These are phyloP conservation scores for Brasenia schreberi DNA, from an alignment of 164 flowering plant species.

Conservation along the genomic window DNA sequence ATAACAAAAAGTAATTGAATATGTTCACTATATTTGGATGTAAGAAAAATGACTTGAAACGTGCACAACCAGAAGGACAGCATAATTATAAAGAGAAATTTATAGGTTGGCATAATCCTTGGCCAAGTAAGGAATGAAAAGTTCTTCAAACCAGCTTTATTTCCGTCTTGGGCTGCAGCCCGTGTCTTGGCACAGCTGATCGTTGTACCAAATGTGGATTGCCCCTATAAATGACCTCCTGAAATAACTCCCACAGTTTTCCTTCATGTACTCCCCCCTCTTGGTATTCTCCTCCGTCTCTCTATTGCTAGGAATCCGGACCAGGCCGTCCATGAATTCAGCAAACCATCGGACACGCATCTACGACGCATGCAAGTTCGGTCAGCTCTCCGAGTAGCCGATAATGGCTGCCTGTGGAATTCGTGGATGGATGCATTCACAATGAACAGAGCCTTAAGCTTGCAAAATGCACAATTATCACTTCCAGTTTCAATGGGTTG, in stretches of 20 bases:
- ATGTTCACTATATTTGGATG: too few relatives aligned
- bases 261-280: conserved; percentile 26
- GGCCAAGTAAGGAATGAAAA: conserved; percentile 53
- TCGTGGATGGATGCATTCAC: conserved; percentile 31
- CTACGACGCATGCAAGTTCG: conserved; percentile 50
- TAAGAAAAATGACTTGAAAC: too few relatives aligned
- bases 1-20: too few relatives aligned
- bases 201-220: conserved; percentile 61
- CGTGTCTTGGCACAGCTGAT: conserved; percentile 63
- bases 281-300: conserved; percentile 41
- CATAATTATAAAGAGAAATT: background rate
- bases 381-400: conserved; percentile 38
- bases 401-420: conserved; percentile 43
- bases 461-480: background rate
- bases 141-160: conserved; percentile 36
- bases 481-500: too few relatives aligned
- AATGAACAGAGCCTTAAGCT: background rate
- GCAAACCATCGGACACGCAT: conserved; percentile 47
- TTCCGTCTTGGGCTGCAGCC: conserved; percentile 53
- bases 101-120: conserved; percentile 27
- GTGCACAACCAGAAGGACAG: background rate
- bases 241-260: conserved; percentile 18
- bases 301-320: conserved; percentile 29
- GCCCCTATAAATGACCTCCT: conserved; percentile 32
- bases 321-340: conserved; percentile 15